Evolutionary conservation across 331 rosid genomes (phyloP).

Genomic region (Malus hybrid): DNA sequence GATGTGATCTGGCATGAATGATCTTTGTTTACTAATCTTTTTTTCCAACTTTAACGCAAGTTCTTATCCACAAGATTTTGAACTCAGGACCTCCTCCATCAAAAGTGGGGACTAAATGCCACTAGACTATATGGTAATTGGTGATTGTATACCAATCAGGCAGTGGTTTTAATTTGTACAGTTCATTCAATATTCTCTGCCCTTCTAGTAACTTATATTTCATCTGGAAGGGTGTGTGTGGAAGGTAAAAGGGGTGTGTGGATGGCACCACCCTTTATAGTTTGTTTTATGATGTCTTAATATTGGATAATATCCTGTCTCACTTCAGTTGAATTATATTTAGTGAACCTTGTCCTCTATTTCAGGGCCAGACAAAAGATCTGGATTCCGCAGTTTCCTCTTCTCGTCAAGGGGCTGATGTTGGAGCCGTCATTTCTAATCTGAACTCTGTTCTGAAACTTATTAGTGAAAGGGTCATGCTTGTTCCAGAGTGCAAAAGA

Average conservation of each 20-base stretch:
- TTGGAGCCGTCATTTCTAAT: conserved; percentile 74
- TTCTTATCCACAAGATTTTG: not conserved
- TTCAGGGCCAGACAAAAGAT: conserved; percentile 78
- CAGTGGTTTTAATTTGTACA: not conserved
- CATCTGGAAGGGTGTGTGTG: not conserved
- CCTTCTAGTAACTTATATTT: not conserved
- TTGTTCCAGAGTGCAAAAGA: conserved; percentile 80
- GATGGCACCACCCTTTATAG: not conserved
- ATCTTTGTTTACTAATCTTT: not conserved
- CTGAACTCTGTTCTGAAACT: conserved; percentile 80
- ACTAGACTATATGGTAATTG: not conserved
- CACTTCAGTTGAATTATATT: not conserved
- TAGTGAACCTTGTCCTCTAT: conserved; percentile 12
- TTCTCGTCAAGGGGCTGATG: conserved; percentile 85
- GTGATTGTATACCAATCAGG: not conserved
- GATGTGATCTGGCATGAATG: not conserved
- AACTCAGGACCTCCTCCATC: not conserved
- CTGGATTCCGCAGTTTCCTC: conserved; percentile 86
- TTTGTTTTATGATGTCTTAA: not conserved
- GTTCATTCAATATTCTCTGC: not conserved
- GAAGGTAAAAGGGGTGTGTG: too few species aligned
- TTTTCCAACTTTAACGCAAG: not conserved
- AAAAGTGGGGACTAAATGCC: not conserved
- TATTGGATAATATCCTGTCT: not conserved
- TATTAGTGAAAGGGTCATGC: conserved; percentile 86